These are phyloP conservation scores for Onygenales sp. DNA, from an alignment of 2,329 filamentous ascomycete species.

Conservation along the genomic window DNA sequence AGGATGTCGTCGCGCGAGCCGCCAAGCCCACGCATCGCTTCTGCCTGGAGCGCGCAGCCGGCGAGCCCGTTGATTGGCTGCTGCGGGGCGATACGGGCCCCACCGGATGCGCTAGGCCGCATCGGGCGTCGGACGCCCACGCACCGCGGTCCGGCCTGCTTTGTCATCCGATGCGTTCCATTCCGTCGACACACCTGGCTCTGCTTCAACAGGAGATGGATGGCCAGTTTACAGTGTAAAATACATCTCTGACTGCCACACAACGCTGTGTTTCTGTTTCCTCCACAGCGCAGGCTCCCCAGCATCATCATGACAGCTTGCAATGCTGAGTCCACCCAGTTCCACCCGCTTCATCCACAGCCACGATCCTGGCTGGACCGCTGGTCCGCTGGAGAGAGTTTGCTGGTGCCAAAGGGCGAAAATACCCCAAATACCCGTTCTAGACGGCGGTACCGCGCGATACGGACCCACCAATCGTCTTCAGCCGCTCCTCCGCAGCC, in stretches of 20 bases:
- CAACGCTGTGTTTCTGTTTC: too few relatives aligned
- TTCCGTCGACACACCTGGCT: too few relatives aligned
- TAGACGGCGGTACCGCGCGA: neutral
- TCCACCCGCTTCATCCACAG: neutral
- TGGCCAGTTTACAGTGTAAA: too few relatives aligned
- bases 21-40: slow-evolving; percentile 22
- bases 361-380: neutral
- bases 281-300: too few relatives aligned
- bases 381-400: too few relatives aligned
- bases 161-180: slow-evolving; percentile 4
- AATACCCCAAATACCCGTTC: neutral
- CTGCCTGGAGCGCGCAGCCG: slow-evolving; percentile 29
- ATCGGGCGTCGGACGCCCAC: slow-evolving; percentile 1
- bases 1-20: neutral
- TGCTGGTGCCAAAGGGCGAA: too few relatives aligned
- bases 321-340: too few relatives aligned
- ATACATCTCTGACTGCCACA: too few relatives aligned
- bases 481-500: neutral
- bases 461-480: neutral
- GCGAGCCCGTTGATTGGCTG: slow-evolving; percentile 12
- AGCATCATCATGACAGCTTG: too few relatives aligned
- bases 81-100: neutral
- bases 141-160: neutral
- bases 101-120: slow-evolving; percentile 1
- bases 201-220: too few relatives aligned